Percentiles rank a stretch among this genome's conserved stretches.
Evolutionary conservation across 495 filamentous ascomycete species (phyloP).

Genomic region (Terfezia claveryi): DNA sequence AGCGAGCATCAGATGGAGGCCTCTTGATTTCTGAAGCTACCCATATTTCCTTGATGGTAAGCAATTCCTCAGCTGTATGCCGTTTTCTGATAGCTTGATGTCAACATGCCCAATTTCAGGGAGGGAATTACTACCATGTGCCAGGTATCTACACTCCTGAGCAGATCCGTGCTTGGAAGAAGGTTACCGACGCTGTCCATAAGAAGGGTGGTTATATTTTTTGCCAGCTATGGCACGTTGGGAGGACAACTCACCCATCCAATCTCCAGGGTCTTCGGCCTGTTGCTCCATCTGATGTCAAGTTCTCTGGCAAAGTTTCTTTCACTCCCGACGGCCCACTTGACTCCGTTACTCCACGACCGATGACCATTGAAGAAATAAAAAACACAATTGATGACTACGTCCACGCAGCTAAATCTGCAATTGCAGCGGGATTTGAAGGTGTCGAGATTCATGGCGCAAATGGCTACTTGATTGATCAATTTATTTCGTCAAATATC

Average conservation of each 20-base stretch:
- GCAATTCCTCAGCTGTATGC: background rate
- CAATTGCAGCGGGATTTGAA: conserved; percentile 50
- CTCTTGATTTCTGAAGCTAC: conserved; percentile 45
- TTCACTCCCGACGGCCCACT: conserved; percentile 4
- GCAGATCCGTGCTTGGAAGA: conserved; percentile 41
- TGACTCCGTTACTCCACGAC: conserved; percentile 22
- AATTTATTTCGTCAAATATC: conserved; percentile 40
- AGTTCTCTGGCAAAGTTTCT: conserved; percentile 16
- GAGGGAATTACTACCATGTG: conserved; percentile 26
- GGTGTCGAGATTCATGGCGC: conserved; percentile 55
- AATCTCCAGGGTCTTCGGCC: conserved; percentile 25
- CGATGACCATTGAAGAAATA: conserved; percentile 37
- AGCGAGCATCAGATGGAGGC: conserved; percentile 38
- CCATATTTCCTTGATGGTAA: conserved; percentile 33
- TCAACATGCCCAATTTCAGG: background rate
- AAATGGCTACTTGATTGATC: conserved; percentile 56
- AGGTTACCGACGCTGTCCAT: conserved; percentile 44
- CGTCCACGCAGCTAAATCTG: conserved; percentile 37
- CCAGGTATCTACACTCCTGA: conserved; percentile 41
- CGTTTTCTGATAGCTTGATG: background rate
- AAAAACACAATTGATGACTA: conserved; percentile 32
- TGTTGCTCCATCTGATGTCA: conserved; percentile 28
- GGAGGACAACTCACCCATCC: conserved; percentile 30
- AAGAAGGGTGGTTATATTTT: conserved; percentile 39
- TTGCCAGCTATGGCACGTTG: conserved; percentile 45